Evolutionary conservation across 305 asterid species (phyloP).

Genomic region (Fraxinus platypoda): DNA sequence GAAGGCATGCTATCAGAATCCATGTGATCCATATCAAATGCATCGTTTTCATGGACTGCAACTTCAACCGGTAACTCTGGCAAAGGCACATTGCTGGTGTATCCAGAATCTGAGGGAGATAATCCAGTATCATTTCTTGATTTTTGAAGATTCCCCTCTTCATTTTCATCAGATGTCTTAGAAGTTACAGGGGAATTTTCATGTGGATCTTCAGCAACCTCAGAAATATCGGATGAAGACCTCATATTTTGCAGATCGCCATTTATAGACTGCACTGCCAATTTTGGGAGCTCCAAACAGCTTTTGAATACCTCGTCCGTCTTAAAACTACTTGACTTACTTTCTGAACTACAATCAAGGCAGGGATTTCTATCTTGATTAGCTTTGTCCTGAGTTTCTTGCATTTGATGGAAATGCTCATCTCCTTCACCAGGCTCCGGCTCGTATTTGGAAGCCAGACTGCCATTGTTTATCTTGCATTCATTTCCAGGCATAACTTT

Average conservation of each 20-base stretch:
- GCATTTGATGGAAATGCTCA: constrained; percentile 21
- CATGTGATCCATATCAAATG: constrained; percentile 26
- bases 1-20: constrained; percentile 35
- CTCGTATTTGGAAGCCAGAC: constrained; percentile 24
- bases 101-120: constrained; percentile 29
- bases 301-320: constrained; percentile 55
- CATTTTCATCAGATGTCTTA: constrained; percentile 26
- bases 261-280: constrained; percentile 35
- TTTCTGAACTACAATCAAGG: constrained; percentile 25
- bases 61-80: constrained; percentile 34
- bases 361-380: constrained; percentile 24
- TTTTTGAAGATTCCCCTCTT: constrained; percentile 35
- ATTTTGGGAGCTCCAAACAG: constrained; percentile 59
- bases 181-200: constrained; percentile 36
- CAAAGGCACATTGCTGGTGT: constrained; percentile 20
- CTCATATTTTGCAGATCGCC: constrained; percentile 30
- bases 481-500: constrained; percentile 27
- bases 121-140: constrained; percentile 30
- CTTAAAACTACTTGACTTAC: constrained; percentile 30
- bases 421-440: constrained; percentile 38
- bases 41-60: constrained; percentile 29
- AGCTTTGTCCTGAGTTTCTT: constrained; percentile 31
- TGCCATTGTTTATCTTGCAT: constrained; percentile 21
- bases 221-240: constrained; percentile 27
- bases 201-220: constrained; percentile 29